A percentile compares a stretch with the other conserved stretches of the same genome.
phyloP scores from a whole-genome alignment of 306 rosid species.

The Begonia fuchsioides region DNA sequence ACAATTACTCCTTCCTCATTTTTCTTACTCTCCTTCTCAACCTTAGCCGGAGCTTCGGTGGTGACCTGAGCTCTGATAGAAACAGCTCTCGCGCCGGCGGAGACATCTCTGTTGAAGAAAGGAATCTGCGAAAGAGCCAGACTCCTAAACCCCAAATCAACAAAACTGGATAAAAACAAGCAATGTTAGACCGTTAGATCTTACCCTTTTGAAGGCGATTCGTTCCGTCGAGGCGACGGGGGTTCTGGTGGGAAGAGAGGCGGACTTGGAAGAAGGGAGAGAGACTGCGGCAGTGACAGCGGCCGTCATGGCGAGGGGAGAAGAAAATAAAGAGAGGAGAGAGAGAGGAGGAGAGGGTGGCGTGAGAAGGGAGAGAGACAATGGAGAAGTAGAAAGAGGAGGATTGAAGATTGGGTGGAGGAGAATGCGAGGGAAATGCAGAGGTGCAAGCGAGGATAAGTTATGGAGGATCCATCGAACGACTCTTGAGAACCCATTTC shows the following conservation, averaged over 20 bases:
- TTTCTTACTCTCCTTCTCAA: slow-evolving; percentile 66
- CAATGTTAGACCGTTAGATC: background rate
- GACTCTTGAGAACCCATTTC: too few relatives aligned
- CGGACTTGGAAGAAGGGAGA: slow-evolving; percentile 66
- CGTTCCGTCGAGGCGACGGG: slow-evolving; percentile 39
- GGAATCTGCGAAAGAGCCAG: slow-evolving; percentile 44
- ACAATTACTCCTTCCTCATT: slow-evolving; percentile 76
- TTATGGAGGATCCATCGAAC: background rate
- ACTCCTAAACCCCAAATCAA: background rate
- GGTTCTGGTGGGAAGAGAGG: slow-evolving; percentile 41
- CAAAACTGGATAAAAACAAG: background rate
- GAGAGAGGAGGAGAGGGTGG: background rate
- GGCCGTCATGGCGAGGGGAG: slow-evolving; percentile 47
- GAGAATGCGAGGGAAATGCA: slow-evolving; percentile 46
- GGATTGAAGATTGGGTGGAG: slow-evolving; percentile 77
- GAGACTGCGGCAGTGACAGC: slow-evolving; percentile 81
- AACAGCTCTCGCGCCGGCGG: slow-evolving; percentile 30
- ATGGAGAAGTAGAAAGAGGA: background rate
- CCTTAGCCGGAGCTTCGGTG: slow-evolving; percentile 77
- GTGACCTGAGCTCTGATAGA: slow-evolving; percentile 76
- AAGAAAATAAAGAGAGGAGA: slow-evolving; percentile 3
- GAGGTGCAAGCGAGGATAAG: slow-evolving; percentile 65
- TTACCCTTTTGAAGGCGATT: slow-evolving; percentile 55
- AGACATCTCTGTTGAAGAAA: slow-evolving; percentile 32
- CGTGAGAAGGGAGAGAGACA: background rate